Evolutionary conservation across 371 early-diverging fungal genomes (phyloP).

Genomic region (Mucor mucedo): DNA sequence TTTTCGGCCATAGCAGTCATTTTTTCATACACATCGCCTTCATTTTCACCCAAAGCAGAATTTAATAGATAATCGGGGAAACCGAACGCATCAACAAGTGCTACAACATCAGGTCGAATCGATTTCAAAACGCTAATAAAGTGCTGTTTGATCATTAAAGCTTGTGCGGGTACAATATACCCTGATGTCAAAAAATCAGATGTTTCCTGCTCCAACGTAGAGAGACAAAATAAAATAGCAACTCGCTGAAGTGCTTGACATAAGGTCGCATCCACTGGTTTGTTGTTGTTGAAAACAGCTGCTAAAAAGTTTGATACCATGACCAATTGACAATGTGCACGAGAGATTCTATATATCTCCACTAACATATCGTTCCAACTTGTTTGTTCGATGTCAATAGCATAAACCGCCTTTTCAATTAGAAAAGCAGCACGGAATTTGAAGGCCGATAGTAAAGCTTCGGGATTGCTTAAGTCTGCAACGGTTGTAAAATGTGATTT

Average conservation of each 20-base stretch:
- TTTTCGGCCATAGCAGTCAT: slow-evolving; percentile 66
- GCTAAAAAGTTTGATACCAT: slow-evolving; percentile 65
- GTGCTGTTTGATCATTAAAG: slow-evolving; percentile 48
- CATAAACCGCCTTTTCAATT: slow-evolving; percentile 43
- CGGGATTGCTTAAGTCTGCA: slow-evolving; percentile 39
- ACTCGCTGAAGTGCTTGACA: slow-evolving; percentile 25
- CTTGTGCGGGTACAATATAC: slow-evolving; percentile 56
- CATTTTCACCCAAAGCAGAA: slow-evolving; percentile 72
- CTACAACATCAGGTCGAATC: slow-evolving; percentile 74
- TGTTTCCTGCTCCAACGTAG: slow-evolving; percentile 67
- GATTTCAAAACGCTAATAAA: slow-evolving; percentile 51
- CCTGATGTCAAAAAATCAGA: slow-evolving; percentile 67
- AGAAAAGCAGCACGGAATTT: slow-evolving; percentile 46
- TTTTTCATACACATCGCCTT: slow-evolving; percentile 77
- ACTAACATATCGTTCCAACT: slow-evolving; percentile 58
- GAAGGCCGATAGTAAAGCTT: slow-evolving; percentile 40
- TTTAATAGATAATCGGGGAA: slow-evolving; percentile 72
- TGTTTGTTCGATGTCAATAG: slow-evolving; percentile 40
- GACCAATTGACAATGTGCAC: slow-evolving; percentile 70
- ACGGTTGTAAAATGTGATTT: slow-evolving; percentile 43
- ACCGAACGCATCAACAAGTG: slow-evolving; percentile 75
- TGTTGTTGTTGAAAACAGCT: slow-evolving; percentile 39
- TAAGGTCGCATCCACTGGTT: slow-evolving; percentile 3
- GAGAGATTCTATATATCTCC: slow-evolving; percentile 63
- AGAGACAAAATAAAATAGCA: slow-evolving; percentile 48